These are phyloP conservation scores for Wickerhamiella kurtzmanii DNA, from an alignment of 805 yeast genomes.

Conservation along the genomic window DNA sequence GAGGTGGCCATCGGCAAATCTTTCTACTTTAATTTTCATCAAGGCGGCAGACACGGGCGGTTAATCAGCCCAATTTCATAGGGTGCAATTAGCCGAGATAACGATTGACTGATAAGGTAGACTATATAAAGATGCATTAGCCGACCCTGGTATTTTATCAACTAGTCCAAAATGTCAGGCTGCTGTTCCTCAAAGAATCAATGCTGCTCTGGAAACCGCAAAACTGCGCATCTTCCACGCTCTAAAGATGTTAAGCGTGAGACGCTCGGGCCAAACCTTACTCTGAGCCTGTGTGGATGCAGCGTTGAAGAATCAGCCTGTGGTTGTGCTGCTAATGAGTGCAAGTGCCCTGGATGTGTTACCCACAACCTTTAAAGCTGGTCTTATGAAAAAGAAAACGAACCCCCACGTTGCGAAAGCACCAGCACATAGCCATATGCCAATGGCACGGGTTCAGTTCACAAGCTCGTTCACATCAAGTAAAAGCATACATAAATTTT, in stretches of 20 bases:
- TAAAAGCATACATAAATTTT: no score
- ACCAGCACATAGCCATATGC: no score
- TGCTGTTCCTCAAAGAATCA: slow-evolving; percentile 1
- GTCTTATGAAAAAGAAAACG: no score
- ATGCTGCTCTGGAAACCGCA: background rate
- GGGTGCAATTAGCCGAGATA: background rate
- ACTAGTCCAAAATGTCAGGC: background rate
- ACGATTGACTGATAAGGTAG: background rate
- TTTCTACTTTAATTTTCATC: no score
- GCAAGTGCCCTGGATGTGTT: slow-evolving; percentile 14
- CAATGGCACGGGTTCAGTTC: no score
- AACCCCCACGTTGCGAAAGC: no score
- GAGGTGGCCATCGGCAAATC: background rate
- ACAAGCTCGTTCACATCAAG: no score
- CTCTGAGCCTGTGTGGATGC: slow-evolving; percentile 11
- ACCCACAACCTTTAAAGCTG: slow-evolving; percentile 13
- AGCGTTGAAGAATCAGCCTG: slow-evolving; percentile 8
- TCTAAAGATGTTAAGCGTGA: background rate
- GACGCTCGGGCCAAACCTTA: background rate
- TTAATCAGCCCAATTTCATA: background rate
- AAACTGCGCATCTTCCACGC: background rate
- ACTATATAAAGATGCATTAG: background rate
- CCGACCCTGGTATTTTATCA: background rate
- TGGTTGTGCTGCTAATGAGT: slow-evolving; percentile 12
- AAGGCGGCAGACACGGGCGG: background rate